Base-by-base conservation (phyloP, 306 rosid genomes). In the Prunus persica region DNA sequence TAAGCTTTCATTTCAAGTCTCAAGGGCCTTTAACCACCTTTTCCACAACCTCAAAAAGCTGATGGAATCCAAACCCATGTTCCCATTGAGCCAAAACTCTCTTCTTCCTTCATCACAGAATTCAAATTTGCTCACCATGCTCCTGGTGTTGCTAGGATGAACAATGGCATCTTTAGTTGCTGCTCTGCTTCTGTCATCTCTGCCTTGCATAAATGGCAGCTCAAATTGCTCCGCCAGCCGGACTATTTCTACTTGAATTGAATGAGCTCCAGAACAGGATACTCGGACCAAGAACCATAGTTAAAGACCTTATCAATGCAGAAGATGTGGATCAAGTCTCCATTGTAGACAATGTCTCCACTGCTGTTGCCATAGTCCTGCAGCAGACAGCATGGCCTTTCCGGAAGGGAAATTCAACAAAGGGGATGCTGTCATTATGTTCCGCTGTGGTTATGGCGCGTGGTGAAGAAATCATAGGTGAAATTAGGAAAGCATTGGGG, bases 391-490 rank as follows among this genome's bases (percentile, higher is more conserved):
- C 96, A 2, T 88, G 98, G 82, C 84, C 58, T 93, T 89, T 46
- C 72, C 78, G 1, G 96, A 93, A 81, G 96, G 98, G 2, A 80
- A 13, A 24, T 89, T 86, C 57, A 51, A 89, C 8, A 84, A 84
- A 25, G 93, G 92, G 1, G 98, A 93, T 50, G 97, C 88, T 18
- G 88, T 84, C 16, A 73, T 91, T 49, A 85, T 91, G 91, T 90
- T 93, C 46, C 65, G 89, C 96, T 3, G 4, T 28, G 32, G 32
- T 11, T 93, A 93, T 38, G 98, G 97, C 0, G 78, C 97, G 1
- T 4, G 4, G 86, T 93, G 18, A 91, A 89, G 75, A 93, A 19
- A 91, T 91, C 64, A 50, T 89, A 0, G 19, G 61, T 54, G 96
- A 84, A 13, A 88, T 93, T 65, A 77, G 85, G 75, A 87, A 22